Evolutionary conservation across 192 early-diverging fungal species (phyloP).

Genomic region (Mortierella alpina): DNA sequence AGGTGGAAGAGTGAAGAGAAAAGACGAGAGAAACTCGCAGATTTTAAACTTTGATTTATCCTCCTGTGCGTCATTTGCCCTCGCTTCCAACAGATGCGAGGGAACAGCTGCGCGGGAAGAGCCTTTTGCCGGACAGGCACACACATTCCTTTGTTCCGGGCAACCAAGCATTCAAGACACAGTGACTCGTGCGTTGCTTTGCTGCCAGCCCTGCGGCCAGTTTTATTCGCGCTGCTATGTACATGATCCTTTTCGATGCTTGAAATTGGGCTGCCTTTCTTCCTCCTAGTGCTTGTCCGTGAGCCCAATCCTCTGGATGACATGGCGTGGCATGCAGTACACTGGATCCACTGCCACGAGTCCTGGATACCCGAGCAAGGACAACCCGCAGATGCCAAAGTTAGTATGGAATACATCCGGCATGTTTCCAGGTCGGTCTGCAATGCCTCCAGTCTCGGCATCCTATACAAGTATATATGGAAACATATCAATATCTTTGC

Average conservation of each 20-base stretch:
- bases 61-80: too few relatives aligned
- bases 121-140: too few relatives aligned
- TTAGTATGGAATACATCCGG: constrained; percentile 97
- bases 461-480: constrained; percentile 61
- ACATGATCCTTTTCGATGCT: too few relatives aligned
- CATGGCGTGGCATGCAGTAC: constrained; percentile 85
- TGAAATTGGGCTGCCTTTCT: too few relatives aligned
- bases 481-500: neutral
- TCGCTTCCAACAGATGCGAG: too few relatives aligned
- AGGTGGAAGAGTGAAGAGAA: neutral
- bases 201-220: too few relatives aligned
- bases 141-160: too few relatives aligned
- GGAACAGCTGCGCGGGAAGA: too few relatives aligned
- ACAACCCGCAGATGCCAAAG: constrained; percentile 93
- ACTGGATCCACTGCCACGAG: constrained; percentile 88
- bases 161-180: too few relatives aligned
- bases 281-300: constrained; percentile 34
- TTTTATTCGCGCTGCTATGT: too few relatives aligned
- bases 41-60: neutral
- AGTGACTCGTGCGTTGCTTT: too few relatives aligned
- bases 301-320: constrained; percentile 68
- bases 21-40: neutral
- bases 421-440: constrained; percentile 91
- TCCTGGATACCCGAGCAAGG: constrained; percentile 82
- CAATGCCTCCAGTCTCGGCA: constrained; percentile 87